A percentile compares a stretch with the other conserved stretches of the same genome.
Evolutionary conservation across 768 basidiomycete genomes (phyloP).

Genomic region (Pisolithus albus): DNA sequence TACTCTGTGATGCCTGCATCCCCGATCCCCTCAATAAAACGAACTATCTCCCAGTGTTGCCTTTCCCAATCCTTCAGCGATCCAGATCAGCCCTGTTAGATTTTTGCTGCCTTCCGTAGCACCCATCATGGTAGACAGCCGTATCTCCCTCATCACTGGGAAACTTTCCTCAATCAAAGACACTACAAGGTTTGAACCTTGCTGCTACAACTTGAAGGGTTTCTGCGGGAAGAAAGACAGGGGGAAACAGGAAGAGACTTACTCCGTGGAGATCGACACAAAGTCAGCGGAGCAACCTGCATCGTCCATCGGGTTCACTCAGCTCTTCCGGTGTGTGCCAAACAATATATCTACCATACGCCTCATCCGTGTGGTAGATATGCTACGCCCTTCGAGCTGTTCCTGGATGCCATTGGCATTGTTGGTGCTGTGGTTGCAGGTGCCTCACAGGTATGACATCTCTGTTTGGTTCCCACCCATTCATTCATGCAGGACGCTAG

Average conservation of each 20-base stretch:
- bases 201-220: too few species aligned
- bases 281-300: slow-evolving; percentile 25
- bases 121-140: too few species aligned
- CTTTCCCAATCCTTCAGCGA: too few species aligned
- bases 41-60: too few species aligned
- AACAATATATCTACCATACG: background rate
- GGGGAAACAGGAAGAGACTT: slow-evolving; percentile 20
- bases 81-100: too few species aligned
- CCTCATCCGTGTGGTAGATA: slow-evolving; percentile 43
- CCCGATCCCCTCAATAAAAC: too few species aligned
- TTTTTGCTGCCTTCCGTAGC: too few species aligned
- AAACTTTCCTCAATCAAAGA: too few species aligned
- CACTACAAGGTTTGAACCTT: too few species aligned
- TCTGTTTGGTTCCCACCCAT: background rate
- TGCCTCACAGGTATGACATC: slow-evolving; percentile 58
- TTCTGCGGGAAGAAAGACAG: slow-evolving; percentile 19
- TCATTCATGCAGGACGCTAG: slow-evolving; percentile 24
- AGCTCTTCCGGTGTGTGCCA: slow-evolving; percentile 42
- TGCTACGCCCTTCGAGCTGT: slow-evolving; percentile 62
- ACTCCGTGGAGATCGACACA: background rate
- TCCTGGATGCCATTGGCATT: slow-evolving; percentile 64
- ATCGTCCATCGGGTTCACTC: slow-evolving; percentile 34
- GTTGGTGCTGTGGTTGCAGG: slow-evolving; percentile 71
- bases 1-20: too few species aligned
- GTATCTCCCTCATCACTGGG: too few species aligned